Evolutionary conservation across 2,329 filamentous ascomycete genomes (phyloP).

Genomic region (Moelleriella libera): DNA sequence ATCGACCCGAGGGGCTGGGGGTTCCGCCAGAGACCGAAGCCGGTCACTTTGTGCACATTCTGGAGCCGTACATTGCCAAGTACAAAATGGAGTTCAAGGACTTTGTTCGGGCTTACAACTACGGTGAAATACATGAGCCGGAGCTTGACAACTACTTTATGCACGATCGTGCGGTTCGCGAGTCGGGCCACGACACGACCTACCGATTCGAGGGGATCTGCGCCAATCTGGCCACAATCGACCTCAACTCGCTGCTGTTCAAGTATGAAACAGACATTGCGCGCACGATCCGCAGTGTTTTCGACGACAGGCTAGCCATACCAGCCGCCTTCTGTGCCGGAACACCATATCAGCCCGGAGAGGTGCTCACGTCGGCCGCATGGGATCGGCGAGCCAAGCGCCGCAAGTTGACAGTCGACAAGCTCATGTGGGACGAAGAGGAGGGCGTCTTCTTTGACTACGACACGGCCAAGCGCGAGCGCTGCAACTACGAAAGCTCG

Average conservation of each 20-base stretch:
- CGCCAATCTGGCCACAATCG: slow-evolving; percentile 81
- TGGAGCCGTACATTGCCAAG: slow-evolving; percentile 73
- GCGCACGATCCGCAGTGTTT: slow-evolving; percentile 68
- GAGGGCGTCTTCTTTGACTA: slow-evolving; percentile 98
- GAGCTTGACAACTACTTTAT: slow-evolving; percentile 91
- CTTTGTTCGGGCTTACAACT: slow-evolving; percentile 83
- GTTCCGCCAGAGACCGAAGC: slow-evolving; percentile 88
- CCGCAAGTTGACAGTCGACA: slow-evolving; percentile 76
- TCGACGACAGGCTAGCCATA: slow-evolving; percentile 69
- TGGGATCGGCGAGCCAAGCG: slow-evolving; percentile 86
- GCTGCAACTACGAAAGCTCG: slow-evolving; percentile 73
- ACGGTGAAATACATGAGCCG: slow-evolving; percentile 61
- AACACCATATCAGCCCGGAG: slow-evolving; percentile 45
- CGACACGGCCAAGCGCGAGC: slow-evolving; percentile 68
- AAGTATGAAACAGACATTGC: slow-evolving; percentile 96
- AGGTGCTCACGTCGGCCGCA: slow-evolving; percentile 65
- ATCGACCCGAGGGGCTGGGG: slow-evolving; percentile 69
- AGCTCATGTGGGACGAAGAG: slow-evolving; percentile 84
- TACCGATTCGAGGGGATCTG: slow-evolving; percentile 84
- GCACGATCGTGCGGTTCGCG: slow-evolving; percentile 88
- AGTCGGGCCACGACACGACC: slow-evolving; percentile 92
- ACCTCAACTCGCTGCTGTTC: slow-evolving; percentile 87
- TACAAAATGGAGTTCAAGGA: slow-evolving; percentile 68
- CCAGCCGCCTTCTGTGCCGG: slow-evolving; percentile 69
- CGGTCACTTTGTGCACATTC: slow-evolving; percentile 70